Conservation (phyloP, 768 basidiomycete species). For the Russula ochroleuca region DNA sequence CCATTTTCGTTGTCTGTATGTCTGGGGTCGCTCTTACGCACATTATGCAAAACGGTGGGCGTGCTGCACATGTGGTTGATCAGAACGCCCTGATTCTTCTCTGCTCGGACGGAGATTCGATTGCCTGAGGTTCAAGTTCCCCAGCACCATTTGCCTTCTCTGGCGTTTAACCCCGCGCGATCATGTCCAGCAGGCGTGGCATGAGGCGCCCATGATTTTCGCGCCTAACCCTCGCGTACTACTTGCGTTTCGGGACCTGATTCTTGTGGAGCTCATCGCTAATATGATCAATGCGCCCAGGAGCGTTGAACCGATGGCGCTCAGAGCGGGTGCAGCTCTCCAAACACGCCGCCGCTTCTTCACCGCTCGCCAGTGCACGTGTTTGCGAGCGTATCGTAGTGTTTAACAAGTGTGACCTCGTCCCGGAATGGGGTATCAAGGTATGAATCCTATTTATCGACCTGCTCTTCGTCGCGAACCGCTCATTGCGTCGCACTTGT, state of each 20-base stretch:
- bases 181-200: not conserved
- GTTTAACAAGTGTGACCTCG: slow-evolving; percentile 89
- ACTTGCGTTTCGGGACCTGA: slow-evolving; percentile 10
- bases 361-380: slow-evolving; percentile 23
- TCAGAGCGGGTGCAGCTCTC: slow-evolving; percentile 25
- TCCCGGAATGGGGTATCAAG: slow-evolving; percentile 82
- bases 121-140: not conserved
- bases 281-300: slow-evolving; percentile 15
- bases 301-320: slow-evolving; percentile 23
- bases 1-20: too few species aligned
- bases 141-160: slow-evolving; percentile 6
- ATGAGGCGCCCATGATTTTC: slow-evolving; percentile 17
- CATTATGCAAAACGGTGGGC: slow-evolving; percentile 1
- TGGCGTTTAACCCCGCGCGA: not conserved
- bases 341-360: slow-evolving; percentile 19
- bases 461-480: not conserved
- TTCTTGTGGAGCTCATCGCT: slow-evolving; percentile 10
- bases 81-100: slow-evolving; percentile 13
- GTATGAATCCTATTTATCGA: slow-evolving; percentile 41
- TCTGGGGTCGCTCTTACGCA: too few species aligned
- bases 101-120: slow-evolving; percentile 19
- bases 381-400: slow-evolving; percentile 85
- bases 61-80: slow-evolving; percentile 20
- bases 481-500: slow-evolving; percentile 19
- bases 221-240: slow-evolving; percentile 11